phyloP scores from a whole-genome alignment of 1,284 basidiomycete species.

The Peniophora sp. region DNA sequence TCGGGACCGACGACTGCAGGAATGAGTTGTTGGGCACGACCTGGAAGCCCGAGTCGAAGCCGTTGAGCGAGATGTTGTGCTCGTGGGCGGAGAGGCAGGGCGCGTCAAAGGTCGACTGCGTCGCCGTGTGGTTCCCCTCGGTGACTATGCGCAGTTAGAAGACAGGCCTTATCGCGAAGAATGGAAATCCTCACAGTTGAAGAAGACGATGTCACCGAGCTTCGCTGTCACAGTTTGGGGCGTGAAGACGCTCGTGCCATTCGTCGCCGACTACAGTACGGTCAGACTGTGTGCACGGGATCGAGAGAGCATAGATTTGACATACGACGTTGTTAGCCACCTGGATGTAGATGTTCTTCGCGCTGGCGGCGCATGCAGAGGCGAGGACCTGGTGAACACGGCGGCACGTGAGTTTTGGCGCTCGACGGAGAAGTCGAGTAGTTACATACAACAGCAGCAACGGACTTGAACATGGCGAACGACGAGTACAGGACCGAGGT shows the following conservation, averaged over 20 bases:
- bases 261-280: slow-evolving; percentile 4
- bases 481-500: background rate
- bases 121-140: slow-evolving; percentile 48
- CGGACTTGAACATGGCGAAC: slow-evolving; percentile 1
- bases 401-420: background rate
- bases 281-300: background rate
- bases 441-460: slow-evolving; percentile 5
- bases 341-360: slow-evolving; percentile 34
- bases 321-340: slow-evolving; percentile 39
- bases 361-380: slow-evolving; percentile 15
- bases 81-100: slow-evolving; percentile 44
- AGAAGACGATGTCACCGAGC: slow-evolving; percentile 40
- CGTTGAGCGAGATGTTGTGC: slow-evolving; percentile 41
- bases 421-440: background rate
- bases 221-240: slow-evolving; percentile 38
- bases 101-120: slow-evolving; percentile 42
- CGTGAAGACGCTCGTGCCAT: slow-evolving; percentile 36
- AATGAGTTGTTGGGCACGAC: slow-evolving; percentile 38
- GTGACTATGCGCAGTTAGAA: slow-evolving; percentile 30
- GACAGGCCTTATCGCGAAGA: background rate
- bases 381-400: slow-evolving; percentile 12
- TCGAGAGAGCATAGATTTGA: background rate
- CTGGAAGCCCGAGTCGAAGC: slow-evolving; percentile 48
- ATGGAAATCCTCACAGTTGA: slow-evolving; percentile 38
- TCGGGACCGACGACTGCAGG: slow-evolving; percentile 35